Base-by-base conservation (phyloP, 2,329 filamentous ascomycete genomes). In the Graphilbum fragrans region DNA sequence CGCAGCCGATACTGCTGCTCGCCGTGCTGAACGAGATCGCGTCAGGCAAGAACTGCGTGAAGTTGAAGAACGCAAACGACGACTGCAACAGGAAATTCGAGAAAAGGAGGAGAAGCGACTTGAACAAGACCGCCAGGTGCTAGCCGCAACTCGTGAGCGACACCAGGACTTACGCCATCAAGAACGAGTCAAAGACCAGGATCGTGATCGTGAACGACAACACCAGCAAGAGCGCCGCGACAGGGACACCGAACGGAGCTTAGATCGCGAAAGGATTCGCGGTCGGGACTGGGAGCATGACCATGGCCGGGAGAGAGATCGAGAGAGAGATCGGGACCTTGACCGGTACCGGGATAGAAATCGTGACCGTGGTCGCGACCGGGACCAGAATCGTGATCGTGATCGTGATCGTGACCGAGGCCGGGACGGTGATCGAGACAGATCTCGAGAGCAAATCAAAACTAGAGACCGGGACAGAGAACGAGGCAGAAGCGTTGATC, bases 1-100 rank as follows among this genome's bases (percentile, higher is more conserved):
- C 56, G 77, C 74, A 2, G 70, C 70, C 37, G 82, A 86, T 45
- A 80, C 79, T 2, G 70, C 74, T 10, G 65, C 63, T 7, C 74
- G 77, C 38, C 66, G 72, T 27, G 66, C 69, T 9, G 73, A 78
- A 41, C 73, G 82, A 11, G 75, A 80, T 46, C 69, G 69, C 27
- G 64, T 77, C 10, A 69, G 77, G 41, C 72, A 78, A 37, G 74
- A 80, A 49, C 62, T 79, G 17, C 66, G 71, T 40, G 67, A 66
- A 35, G 72, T 75, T 27, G 70, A 80, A 42, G 77, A 74, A 53
- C 74, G 80, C 56, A 77, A 77, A 52, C 65, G 65, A 22, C 68
- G 70, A 41, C 72, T 77, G 35, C 71, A 72, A 33, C 65, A 64
- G 21, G 71, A 79, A 53, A 69, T 74, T 59, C 70, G 69, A 59